phyloP scores from a whole-genome alignment of 2,329 filamentous ascomycete species.

The Allantophomopsis lycopodina region DNA sequence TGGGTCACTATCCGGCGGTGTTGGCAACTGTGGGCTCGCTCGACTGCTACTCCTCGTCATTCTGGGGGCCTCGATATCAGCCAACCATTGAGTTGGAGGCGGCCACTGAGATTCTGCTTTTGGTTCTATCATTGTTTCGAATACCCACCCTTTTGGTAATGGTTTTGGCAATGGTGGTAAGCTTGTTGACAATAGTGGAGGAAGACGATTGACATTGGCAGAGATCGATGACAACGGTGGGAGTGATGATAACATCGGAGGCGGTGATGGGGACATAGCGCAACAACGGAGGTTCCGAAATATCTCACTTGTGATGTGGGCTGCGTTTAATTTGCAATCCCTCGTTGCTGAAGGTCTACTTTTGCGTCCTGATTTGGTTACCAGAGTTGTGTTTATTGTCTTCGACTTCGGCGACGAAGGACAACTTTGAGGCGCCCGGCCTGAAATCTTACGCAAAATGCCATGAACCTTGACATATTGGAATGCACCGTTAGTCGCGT shows the following conservation, averaged over 20 bases:
- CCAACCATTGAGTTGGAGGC: too few species aligned
- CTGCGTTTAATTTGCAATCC: constrained; percentile 16
- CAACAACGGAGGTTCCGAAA: constrained; percentile 10
- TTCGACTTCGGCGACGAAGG: background rate
- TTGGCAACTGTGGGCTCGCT: background rate
- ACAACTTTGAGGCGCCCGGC: background rate
- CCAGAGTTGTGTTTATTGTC: background rate
- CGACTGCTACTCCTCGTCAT: background rate
- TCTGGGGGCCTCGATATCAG: too few species aligned
- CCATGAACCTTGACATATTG: background rate
- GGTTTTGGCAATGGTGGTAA: background rate
- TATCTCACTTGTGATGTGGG: constrained; percentile 15
- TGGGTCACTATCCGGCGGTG: background rate
- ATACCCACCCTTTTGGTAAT: background rate
- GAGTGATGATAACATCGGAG: constrained; percentile 3
- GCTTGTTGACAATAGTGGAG: background rate
- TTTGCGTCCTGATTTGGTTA: constrained; percentile 1
- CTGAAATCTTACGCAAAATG: background rate
- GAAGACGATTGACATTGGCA: background rate
- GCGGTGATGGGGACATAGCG: too few species aligned
- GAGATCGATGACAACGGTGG: background rate
- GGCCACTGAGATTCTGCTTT: background rate
- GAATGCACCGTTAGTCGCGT: constrained; percentile 1
- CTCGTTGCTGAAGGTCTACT: constrained; percentile 10
- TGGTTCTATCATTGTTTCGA: background rate